Percentiles rank a stretch among this genome's conserved stretches.
These are phyloP conservation scores for Penicillium goetzii DNA, from an alignment of 495 filamentous ascomycete genomes.

Conservation along the genomic window DNA sequence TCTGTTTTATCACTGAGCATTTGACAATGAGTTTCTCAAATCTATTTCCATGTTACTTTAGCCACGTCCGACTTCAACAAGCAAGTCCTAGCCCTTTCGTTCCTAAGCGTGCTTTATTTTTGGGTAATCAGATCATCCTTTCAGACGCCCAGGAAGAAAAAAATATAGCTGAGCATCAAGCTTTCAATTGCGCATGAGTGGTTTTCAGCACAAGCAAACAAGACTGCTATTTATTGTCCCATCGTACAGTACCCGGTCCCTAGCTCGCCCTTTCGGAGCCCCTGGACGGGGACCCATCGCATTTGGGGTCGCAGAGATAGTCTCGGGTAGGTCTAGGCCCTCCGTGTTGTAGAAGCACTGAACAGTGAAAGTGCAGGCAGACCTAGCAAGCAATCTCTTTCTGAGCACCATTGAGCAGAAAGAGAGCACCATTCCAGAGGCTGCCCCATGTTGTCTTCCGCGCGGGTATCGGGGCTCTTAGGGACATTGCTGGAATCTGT, in stretches of 20 bases:
- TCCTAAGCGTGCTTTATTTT: not conserved
- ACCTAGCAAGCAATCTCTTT: not conserved
- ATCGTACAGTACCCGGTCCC: not conserved
- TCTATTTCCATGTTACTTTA: not conserved
- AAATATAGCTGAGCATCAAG: too few relatives aligned
- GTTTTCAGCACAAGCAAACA: not conserved
- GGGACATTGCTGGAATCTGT: not conserved
- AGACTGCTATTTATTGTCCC: not conserved
- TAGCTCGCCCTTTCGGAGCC: conserved; percentile 3
- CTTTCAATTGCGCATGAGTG: not conserved
- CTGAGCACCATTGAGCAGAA: too few relatives aligned
- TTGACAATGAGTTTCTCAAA: too few relatives aligned
- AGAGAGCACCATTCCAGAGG: not conserved
- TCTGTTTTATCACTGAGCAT: too few relatives aligned
- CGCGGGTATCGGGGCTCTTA: not conserved
- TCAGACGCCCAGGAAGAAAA: too few relatives aligned
- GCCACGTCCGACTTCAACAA: not conserved
- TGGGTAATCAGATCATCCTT: too few relatives aligned
- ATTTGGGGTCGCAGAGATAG: conserved; percentile 4
- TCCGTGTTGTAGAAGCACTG: not conserved
- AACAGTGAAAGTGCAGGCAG: not conserved
- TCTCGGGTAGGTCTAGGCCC: conserved; percentile 23
- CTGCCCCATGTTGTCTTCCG: not conserved
- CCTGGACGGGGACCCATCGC: conserved; percentile 16
- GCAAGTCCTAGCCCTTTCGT: not conserved